phyloP scores from a whole-genome alignment of 257 asterid genomes.

The Solanum sejunctum region DNA sequence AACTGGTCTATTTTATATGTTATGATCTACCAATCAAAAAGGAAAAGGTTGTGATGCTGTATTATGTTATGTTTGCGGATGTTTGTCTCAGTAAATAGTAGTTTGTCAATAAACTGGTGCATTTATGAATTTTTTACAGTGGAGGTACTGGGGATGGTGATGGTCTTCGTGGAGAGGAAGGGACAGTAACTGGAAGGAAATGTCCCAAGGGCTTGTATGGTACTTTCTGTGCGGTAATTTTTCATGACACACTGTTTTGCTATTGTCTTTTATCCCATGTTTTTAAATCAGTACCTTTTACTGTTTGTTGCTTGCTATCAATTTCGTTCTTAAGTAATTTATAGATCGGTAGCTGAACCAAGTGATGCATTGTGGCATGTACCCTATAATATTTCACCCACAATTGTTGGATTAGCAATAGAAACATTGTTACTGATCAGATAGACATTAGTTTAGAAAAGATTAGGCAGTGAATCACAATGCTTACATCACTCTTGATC shows the following conservation, averaged over 20 bases:
- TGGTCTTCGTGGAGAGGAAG: conserved; percentile 72
- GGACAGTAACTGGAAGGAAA: conserved; percentile 79
- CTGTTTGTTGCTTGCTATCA: background rate
- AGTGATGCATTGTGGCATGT: background rate
- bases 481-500: background rate
- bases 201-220: conserved; percentile 93
- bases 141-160: conserved; percentile 77
- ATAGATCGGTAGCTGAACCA: background rate
- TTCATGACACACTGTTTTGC: background rate
- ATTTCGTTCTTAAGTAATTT: background rate
- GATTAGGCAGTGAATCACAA: background rate
- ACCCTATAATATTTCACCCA: background rate
- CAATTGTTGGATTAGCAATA: background rate
- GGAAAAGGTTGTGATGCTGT: background rate
- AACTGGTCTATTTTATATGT: background rate
- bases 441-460: background rate
- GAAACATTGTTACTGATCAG: background rate
- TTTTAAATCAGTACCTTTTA: background rate
- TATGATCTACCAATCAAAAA: background rate
- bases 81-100: background rate
- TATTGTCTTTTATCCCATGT: background rate
- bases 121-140: conserved; percentile 30
- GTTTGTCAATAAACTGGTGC: conserved; percentile 8
- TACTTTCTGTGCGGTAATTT: conserved; percentile 83
- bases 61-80: background rate